A percentile compares a stretch with the other conserved stretches of the same genome.
Evolutionary conservation across 2,329 filamentous ascomycete genomes (phyloP).

Genomic region (Fusarium temperatum): DNA sequence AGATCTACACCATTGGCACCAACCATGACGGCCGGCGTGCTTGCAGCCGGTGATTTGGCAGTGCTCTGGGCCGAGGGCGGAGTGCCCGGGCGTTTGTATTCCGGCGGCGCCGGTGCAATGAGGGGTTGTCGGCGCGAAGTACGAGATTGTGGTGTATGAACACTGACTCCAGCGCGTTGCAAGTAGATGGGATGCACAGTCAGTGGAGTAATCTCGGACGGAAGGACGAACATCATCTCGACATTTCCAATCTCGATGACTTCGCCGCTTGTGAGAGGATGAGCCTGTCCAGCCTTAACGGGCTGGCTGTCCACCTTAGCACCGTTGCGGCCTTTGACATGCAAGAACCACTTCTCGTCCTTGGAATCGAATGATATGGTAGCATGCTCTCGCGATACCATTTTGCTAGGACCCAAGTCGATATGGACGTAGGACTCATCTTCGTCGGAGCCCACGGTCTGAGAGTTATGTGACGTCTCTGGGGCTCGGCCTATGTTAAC

Average conservation of each 20-base stretch:
- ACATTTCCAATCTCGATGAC: conserved; percentile 92
- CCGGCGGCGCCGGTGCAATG: conserved; percentile 67
- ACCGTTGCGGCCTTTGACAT: conserved; percentile 91
- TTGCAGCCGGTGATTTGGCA: conserved; percentile 46
- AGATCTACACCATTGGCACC: conserved; percentile 72
- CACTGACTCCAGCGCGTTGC: conserved; percentile 68
- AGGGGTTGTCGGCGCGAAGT: conserved; percentile 53
- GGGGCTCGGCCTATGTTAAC: conserved; percentile 80
- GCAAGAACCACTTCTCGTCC: conserved; percentile 80
- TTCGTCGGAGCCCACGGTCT: conserved; percentile 55
- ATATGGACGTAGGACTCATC: conserved; percentile 74
- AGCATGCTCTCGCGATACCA: conserved; percentile 80
- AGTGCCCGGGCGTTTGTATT: conserved; percentile 69
- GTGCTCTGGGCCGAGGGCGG: conserved; percentile 58
- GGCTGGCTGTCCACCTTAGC: conserved; percentile 81
- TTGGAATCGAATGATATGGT: conserved; percentile 77
- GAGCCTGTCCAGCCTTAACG: conserved; percentile 72
- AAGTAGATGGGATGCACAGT: conserved; percentile 75
- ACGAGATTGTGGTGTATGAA: conserved; percentile 43
- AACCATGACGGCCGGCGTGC: conserved; percentile 50
- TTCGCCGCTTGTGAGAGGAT: conserved; percentile 81
- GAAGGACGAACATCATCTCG: conserved; percentile 99
- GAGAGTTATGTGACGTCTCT: conserved; percentile 53
- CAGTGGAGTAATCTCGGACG: conserved; percentile 72
- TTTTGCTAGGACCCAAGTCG: conserved; percentile 85